Base-by-base conservation (phyloP, 2,329 filamentous ascomycete genomes). In the Cordyceps cicadae region DNA sequence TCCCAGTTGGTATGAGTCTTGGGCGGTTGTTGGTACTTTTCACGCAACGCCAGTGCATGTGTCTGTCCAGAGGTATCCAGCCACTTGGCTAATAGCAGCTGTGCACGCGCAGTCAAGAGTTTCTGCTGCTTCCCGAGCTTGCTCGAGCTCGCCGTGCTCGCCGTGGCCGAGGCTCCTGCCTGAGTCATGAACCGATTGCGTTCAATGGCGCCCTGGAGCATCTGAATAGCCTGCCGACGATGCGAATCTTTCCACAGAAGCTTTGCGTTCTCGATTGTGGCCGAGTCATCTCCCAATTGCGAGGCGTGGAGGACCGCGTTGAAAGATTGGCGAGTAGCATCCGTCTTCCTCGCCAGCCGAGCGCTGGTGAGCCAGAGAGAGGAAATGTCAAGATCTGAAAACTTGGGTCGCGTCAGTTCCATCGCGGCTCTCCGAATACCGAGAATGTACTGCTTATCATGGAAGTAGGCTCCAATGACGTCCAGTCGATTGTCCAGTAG, bases 41-140 rank as follows among this genome's bases (percentile, higher is more conserved):
- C 82, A 51, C 90, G 85, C 64, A 97, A 82, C 4, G 89, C 86
- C 50, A 85, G 82, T 4, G 90, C 89, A 68, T 96, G 89, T 1
- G 92, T 96, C 72, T 97, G 93, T 5, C 94, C 94, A n/a, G 93
- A 90, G 60, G 83, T 87, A 70, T 97, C 95, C 32, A 97, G 86
- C 95, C 95, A 99, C 71, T 97, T 97, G 14, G 94, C 94, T 29
- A 97, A 83, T 41, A 97, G 80, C 9, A 99, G 80, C 69, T 96
- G 87, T 26, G 94, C 92, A 71, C 91, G 82, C 7, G 87, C 87
- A n/a, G 83, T 85, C 50, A 91, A 75, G 43, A 87, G 74, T 62
- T 79, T 83, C 65, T 84, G 81, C 52, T 85, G 80, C 1, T 73
- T 68, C 54, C 78, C 80, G 19, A 76, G 60, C 54, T 71, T 73